Percentiles rank a stretch among this genome's conserved stretches.
Conservation (phyloP, 2,329 filamentous ascomycete genomes). For the Aspergillus neotritici region DNA sequence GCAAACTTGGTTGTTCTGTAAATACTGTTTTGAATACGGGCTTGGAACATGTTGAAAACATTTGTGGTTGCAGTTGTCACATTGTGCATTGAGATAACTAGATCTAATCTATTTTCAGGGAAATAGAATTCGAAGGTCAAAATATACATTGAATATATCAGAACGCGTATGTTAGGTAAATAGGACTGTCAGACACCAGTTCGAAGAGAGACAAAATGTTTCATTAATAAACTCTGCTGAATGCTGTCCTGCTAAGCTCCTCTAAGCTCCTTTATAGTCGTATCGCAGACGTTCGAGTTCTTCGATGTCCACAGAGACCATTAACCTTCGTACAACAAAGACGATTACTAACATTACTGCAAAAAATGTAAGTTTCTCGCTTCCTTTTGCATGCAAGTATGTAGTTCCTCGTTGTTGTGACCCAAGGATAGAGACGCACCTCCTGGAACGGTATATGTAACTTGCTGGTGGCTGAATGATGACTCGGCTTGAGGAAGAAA, state of each 20-base stretch:
- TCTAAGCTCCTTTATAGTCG: conserved; percentile 38
- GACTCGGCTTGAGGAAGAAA: conserved; percentile 12
- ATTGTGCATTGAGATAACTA: no score
- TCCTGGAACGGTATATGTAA: conserved; percentile 34
- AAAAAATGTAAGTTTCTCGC: conserved; percentile 19
- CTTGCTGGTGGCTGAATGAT: conserved; percentile 16
- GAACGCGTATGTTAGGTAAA: not conserved
- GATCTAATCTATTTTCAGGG: no score
- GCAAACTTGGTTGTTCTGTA: not conserved
- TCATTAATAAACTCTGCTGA: not conserved
- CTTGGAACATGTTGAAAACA: no score
- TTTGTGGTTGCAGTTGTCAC: no score
- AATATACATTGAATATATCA: not conserved
- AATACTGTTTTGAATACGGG: not conserved
- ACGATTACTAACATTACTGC: conserved; percentile 31
- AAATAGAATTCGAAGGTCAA: not conserved
- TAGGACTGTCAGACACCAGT: no score
- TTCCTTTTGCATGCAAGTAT: conserved; percentile 10
- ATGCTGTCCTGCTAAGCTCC: conserved; percentile 26
- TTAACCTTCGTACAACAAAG: conserved; percentile 28
- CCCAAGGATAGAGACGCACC: conserved; percentile 23
- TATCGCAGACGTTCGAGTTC: conserved; percentile 37
- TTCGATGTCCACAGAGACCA: conserved; percentile 36
- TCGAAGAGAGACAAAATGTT: not conserved
- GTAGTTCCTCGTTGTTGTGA: not conserved